A percentile compares a stretch with the other conserved stretches of the same genome.
Evolutionary conservation across 2,329 filamentous ascomycete species (phyloP).

Genomic region (Beauveria medogensis): DNA sequence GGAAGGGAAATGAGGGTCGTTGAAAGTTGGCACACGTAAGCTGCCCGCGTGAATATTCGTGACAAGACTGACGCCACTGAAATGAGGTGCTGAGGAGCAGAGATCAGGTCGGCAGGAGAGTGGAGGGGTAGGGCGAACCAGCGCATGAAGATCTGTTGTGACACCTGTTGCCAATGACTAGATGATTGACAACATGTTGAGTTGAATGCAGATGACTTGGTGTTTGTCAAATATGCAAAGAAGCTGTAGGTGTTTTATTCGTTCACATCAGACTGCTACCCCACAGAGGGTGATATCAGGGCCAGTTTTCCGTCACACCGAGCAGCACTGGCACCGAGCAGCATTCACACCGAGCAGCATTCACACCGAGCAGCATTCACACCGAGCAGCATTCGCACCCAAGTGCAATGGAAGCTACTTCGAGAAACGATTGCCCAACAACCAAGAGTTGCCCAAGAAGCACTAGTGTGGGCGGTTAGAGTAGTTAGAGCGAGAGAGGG

Average conservation of each 20-base stretch:
- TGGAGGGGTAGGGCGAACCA: not conserved
- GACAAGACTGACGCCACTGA: not conserved
- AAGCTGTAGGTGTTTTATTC: too few relatives aligned
- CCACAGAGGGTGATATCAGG: too few relatives aligned
- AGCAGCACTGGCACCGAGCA: too few relatives aligned
- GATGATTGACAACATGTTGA: too few relatives aligned
- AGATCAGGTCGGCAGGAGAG: not conserved
- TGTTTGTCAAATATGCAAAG: too few relatives aligned
- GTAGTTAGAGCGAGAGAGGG: not conserved
- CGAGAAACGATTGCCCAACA: not conserved
- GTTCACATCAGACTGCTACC: too few relatives aligned
- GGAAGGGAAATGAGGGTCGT: not conserved
- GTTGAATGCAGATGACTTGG: too few relatives aligned
- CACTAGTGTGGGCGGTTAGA: conserved; percentile 6
- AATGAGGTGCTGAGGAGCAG: not conserved
- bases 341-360: not conserved
- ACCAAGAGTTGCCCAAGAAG: not conserved
- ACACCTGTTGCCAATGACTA: not conserved
- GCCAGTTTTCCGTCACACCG: too few relatives aligned
- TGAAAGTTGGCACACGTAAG: not conserved
- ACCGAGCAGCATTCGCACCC: not conserved
- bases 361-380: not conserved
- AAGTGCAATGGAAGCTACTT: not conserved
- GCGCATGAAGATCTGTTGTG: not conserved
- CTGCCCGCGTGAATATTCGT: not conserved